These are phyloP conservation scores for Trichoderma citrinoviride DNA, from an alignment of 2,329 filamentous ascomycete species.

Conservation along the genomic window DNA sequence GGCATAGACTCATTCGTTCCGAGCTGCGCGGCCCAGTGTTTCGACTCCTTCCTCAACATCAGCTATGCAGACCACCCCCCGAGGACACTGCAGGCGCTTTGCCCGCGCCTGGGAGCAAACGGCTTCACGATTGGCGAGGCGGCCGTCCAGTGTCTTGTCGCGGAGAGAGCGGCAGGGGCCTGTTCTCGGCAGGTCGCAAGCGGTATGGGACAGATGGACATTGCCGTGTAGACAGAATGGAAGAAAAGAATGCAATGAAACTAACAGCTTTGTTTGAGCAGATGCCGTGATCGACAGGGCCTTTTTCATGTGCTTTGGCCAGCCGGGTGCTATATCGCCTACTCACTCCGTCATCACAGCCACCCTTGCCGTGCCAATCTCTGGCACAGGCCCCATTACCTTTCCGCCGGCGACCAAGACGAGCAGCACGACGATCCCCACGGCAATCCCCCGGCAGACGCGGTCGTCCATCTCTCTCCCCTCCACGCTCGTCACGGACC, in stretches of 20 bases:
- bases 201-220: slow-evolving; percentile 34
- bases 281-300: slow-evolving; percentile 46
- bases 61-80: slow-evolving; percentile 58
- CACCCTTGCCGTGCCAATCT: slow-evolving; percentile 37
- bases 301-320: slow-evolving; percentile 57
- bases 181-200: slow-evolving; percentile 49
- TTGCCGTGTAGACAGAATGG: no score
- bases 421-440: neutral
- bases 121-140: slow-evolving; percentile 72
- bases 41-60: slow-evolving; percentile 59
- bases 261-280: slow-evolving; percentile 30
- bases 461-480: slow-evolving; percentile 25
- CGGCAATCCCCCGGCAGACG: neutral
- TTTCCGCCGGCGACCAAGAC: slow-evolving; percentile 11
- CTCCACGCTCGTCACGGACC: slow-evolving; percentile 32
- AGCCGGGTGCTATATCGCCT: slow-evolving; percentile 50
- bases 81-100: slow-evolving; percentile 59
- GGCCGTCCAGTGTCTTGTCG: slow-evolving; percentile 64
- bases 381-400: slow-evolving; percentile 17
- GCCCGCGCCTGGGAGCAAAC: slow-evolving; percentile 54
- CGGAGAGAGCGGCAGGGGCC: slow-evolving; percentile 46
- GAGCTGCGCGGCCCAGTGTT: slow-evolving; percentile 58
- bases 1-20: slow-evolving; percentile 50
- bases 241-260: no score
- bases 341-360: slow-evolving; percentile 59